A percentile compares a stretch with the other conserved stretches of the same genome.
Evolutionary conservation across 1,284 basidiomycete genomes (phyloP).

Genomic region (Melampsora larici-populina): DNA sequence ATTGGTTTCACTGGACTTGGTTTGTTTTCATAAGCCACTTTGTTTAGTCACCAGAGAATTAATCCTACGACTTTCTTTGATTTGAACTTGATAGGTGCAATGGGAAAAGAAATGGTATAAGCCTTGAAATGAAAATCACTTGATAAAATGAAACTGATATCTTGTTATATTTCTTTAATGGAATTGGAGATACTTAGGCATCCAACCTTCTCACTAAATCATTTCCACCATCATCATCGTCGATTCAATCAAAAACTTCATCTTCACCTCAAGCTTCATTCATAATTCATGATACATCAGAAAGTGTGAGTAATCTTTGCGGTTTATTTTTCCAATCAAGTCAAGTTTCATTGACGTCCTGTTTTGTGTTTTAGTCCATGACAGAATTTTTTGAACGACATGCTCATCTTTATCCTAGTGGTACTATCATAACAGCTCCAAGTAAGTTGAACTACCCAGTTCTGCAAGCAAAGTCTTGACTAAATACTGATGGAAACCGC

Average conservation of each 20-base stretch:
- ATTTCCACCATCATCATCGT: too few relatives aligned
- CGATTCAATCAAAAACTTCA: neutral
- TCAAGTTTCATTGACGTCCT: neutral
- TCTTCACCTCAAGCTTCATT: constrained; percentile 16
- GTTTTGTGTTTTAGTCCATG: constrained; percentile 1
- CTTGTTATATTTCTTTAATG: neutral
- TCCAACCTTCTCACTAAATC: constrained; percentile 32
- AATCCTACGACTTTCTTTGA: neutral
- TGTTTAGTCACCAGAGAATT: neutral
- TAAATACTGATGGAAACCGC: neutral
- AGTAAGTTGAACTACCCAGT: too few relatives aligned
- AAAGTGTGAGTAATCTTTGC: constrained; percentile 7
- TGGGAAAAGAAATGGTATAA: constrained; percentile 39
- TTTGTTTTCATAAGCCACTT: neutral
- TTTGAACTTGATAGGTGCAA: constrained; percentile 7
- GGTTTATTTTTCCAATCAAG: neutral
- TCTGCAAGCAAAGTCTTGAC: too few relatives aligned
- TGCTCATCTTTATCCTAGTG: neutral
- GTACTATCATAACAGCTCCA: constrained; percentile 10
- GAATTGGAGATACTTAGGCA: constrained; percentile 18
- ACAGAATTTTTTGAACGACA: constrained; percentile 21
- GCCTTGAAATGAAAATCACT: neutral
- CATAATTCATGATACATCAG: constrained; percentile 30
- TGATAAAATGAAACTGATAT: constrained; percentile 9
- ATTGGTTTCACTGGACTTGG: constrained; percentile 41